These are phyloP conservation scores for Trematosphaeria pertusa DNA, from an alignment of 2,329 filamentous ascomycete genomes.

Conservation along the genomic window DNA sequence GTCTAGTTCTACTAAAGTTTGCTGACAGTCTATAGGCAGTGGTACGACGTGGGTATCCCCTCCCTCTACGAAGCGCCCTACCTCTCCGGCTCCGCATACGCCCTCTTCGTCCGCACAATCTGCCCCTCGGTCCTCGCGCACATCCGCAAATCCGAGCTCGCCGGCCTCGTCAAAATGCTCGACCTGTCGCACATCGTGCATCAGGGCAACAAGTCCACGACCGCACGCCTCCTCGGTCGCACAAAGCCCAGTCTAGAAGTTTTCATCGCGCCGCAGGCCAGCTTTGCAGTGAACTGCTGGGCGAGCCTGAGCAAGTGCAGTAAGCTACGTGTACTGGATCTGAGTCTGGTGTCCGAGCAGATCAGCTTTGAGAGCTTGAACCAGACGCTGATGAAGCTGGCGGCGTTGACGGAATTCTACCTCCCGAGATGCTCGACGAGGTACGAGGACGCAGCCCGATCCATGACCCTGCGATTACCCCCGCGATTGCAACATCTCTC, in stretches of 20 bases:
- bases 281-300: constrained; percentile 65
- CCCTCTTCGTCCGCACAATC: constrained; percentile 61
- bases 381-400: constrained; percentile 57
- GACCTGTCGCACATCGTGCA: constrained; percentile 65
- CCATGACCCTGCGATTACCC: constrained; percentile 48
- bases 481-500: constrained; percentile 50
- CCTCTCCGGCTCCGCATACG: constrained; percentile 61
- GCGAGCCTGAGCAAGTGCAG: constrained; percentile 63
- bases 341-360: constrained; percentile 60
- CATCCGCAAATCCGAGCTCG: constrained; percentile 56
- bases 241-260: constrained; percentile 59
- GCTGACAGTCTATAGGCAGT: constrained; percentile 50
- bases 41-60: constrained; percentile 61
- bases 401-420: constrained; percentile 53
- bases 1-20: no score
- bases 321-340: constrained; percentile 58
- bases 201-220: constrained; percentile 64
- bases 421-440: constrained; percentile 51
- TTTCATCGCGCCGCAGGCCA: constrained; percentile 65
- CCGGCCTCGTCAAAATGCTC: constrained; percentile 59
- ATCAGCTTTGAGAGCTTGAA: constrained; percentile 59
- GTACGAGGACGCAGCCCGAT: constrained; percentile 37
- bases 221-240: constrained; percentile 62
- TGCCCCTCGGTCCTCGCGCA: constrained; percentile 60
- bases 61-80: constrained; percentile 61